Percentiles rank a stretch among this genome's conserved stretches.
Evolutionary conservation across 1,139 yeast genomes (phyloP).

Genomic region (Saccharomyces pastorianus): DNA sequence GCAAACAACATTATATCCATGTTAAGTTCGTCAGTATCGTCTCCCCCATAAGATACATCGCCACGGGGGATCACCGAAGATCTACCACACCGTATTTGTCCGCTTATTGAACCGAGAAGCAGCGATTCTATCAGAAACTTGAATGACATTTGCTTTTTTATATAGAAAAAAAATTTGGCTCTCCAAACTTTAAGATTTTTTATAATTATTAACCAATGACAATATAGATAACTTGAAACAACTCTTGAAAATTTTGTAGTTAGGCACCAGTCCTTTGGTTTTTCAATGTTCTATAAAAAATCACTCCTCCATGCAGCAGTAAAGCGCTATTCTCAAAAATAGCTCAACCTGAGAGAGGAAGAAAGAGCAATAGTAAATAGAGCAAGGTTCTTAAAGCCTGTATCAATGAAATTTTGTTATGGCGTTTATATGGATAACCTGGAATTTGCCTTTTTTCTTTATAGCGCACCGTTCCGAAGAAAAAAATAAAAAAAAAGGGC

Average conservation of each 20-base stretch:
- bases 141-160: neutral
- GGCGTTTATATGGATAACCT: neutral
- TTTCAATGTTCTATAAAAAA: neutral
- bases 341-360: neutral
- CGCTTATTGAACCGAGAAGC: neutral
- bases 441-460: neutral
- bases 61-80: neutral
- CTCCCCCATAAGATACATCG: neutral
- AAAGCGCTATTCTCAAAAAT: neutral
- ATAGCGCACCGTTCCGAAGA: neutral
- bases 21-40: slow-evolving; percentile 15
- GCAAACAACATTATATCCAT: slow-evolving; percentile 21
- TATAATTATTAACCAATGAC: neutral
- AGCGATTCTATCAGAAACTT: neutral
- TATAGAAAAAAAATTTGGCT: neutral
- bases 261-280: neutral
- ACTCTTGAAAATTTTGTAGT: neutral
- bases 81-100: neutral
- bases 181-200: neutral
- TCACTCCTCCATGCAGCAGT: neutral
- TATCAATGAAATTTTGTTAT: neutral
- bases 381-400: neutral
- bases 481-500: neutral
- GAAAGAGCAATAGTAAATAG: neutral
- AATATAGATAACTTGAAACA: neutral